phyloP scores from a whole-genome alignment of 768 basidiomycete species.

The Lentinula lateritia region DNA sequence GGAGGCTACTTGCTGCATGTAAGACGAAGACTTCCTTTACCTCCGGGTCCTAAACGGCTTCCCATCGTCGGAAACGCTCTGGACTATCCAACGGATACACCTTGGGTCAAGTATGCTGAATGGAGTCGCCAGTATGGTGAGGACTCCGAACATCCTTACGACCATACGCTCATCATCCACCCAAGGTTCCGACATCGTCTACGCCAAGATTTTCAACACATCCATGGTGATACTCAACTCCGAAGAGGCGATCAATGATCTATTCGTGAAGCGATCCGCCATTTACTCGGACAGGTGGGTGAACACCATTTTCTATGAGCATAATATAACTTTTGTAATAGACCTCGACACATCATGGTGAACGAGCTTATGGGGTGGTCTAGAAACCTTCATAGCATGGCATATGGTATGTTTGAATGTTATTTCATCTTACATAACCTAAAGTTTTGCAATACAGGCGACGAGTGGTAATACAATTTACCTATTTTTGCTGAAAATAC shows the following conservation, averaged over 20 bases:
- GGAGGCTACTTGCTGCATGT: background rate
- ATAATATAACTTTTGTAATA: background rate
- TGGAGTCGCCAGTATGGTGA: conserved; percentile 16
- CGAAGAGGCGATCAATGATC: conserved; percentile 22
- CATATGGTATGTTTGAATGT: conserved; percentile 9
- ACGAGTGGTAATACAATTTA: conserved; percentile 9
- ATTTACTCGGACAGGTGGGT: conserved; percentile 30
- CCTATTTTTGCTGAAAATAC: background rate
- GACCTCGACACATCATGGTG: conserved; percentile 11
- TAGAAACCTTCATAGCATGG: conserved; percentile 14
- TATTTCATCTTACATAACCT: background rate
- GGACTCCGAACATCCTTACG: background rate
- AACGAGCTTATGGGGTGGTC: conserved; percentile 16
- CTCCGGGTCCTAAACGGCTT: conserved; percentile 20
- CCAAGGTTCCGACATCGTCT: conserved; percentile 21
- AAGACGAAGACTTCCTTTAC: conserved; percentile 11
- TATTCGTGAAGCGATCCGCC: conserved; percentile 28
- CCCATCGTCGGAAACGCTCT: conserved; percentile 20
- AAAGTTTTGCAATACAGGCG: conserved; percentile 3
- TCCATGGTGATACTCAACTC: conserved; percentile 26
- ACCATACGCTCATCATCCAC: background rate
- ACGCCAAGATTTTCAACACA: conserved; percentile 17
- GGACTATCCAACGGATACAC: conserved; percentile 11
- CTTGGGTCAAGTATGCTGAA: conserved; percentile 16
- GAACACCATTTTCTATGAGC: background rate